Conservation (phyloP, 768 basidiomycete species). For the Kwoniella dendrophila region DNA sequence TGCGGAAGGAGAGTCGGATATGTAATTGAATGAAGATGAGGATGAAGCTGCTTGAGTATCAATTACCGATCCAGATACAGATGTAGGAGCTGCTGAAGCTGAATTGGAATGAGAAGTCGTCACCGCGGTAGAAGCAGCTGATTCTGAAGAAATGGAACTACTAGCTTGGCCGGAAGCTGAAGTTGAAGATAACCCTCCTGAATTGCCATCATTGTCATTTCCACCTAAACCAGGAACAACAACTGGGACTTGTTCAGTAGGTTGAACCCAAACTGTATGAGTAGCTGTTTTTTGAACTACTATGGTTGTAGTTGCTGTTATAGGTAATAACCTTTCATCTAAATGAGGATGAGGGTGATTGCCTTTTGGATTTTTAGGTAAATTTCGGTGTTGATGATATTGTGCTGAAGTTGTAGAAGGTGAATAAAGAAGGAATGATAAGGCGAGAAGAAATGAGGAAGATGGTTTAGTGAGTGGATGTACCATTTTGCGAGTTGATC, state of each 20-base stretch:
- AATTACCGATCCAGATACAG: neutral
- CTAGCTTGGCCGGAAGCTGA: neutral
- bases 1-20: slow-evolving; percentile 13
- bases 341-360: slow-evolving; percentile 27
- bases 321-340: slow-evolving; percentile 47
- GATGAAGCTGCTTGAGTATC: no score
- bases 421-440: slow-evolving; percentile 9
- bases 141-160: neutral
- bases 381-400: slow-evolving; percentile 19
- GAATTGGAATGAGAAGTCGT: neutral
- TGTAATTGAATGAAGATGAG: neutral
- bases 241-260: slow-evolving; percentile 39
- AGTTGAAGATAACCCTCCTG: neutral
- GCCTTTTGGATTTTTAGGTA: slow-evolving; percentile 13
- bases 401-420: slow-evolving; percentile 7
- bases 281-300: slow-evolving; percentile 43
- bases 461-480: slow-evolving; percentile 14
- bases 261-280: slow-evolving; percentile 43
- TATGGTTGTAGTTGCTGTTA: slow-evolving; percentile 53
- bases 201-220: slow-evolving; percentile 6
- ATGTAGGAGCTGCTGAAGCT: neutral
- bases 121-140: neutral
- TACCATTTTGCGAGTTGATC: neutral
- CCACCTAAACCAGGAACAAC: slow-evolving; percentile 7
- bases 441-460: slow-evolving; percentile 17